Percentiles rank a stretch among this genome's conserved stretches.
Conservation (phyloP, 2,329 filamentous ascomycete species). For the Trichoderma brevicompactum region DNA sequence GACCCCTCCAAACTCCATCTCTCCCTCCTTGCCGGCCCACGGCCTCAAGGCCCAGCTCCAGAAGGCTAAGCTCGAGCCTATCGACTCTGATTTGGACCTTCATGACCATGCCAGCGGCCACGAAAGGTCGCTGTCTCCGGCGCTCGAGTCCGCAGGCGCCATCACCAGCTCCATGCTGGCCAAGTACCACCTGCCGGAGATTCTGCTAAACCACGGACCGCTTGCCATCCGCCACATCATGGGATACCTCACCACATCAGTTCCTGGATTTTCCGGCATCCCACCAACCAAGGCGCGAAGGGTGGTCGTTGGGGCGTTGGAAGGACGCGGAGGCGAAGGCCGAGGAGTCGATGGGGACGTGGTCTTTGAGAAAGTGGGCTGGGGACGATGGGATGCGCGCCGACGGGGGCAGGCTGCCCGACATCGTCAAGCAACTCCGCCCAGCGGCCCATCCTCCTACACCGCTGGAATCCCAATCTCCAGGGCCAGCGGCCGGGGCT, state of each 20-base stretch:
- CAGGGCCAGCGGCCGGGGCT: conserved; percentile 46
- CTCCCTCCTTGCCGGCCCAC: conserved; percentile 81
- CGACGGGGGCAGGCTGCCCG: conserved; percentile 66
- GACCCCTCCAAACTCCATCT: conserved; percentile 95
- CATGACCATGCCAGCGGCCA: conserved; percentile 58
- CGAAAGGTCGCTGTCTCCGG: conserved; percentile 50
- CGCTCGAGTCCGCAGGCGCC: conserved; percentile 72
- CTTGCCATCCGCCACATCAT: conserved; percentile 94
- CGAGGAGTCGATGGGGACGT: conserved; percentile 71
- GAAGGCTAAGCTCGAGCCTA: conserved; percentile 62
- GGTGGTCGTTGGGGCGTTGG: conserved; percentile 88
- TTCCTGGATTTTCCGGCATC: conserved; percentile 89
- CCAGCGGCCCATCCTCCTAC: conserved; percentile 44
- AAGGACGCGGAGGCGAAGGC: conserved; percentile 71
- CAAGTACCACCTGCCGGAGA: conserved; percentile 86
- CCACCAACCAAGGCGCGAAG: conserved; percentile 87
- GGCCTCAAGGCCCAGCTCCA: conserved; percentile 72
- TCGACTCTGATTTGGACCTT: conserved; percentile 88
- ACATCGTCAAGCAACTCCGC: conserved; percentile 49
- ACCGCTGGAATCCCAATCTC: conserved; percentile 62
- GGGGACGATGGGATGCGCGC: conserved; percentile 93
- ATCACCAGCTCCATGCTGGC: conserved; percentile 87
- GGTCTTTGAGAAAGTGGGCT: conserved; percentile 93
- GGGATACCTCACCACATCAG: conserved; percentile 88
- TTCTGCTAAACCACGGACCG: conserved; percentile 86